phyloP scores from a whole-genome alignment of 495 filamentous ascomycete species.

The Trichoderma virens region DNA sequence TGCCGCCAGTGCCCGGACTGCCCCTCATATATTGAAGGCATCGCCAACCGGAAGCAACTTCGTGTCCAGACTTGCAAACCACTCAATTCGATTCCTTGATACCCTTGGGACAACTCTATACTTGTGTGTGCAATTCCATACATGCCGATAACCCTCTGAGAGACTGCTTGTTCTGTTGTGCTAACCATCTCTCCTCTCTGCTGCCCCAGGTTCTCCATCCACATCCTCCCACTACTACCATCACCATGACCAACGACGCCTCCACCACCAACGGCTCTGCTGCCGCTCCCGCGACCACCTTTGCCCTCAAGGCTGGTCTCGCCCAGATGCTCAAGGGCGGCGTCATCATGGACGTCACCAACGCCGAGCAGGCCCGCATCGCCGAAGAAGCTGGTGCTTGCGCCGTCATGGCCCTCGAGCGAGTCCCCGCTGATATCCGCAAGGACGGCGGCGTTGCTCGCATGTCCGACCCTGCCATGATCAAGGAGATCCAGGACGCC shows the following conservation, averaged over 20 bases:
- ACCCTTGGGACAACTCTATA: background rate
- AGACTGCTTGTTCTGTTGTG: background rate
- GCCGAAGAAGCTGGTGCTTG: slow-evolving; percentile 94
- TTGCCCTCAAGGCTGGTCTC: slow-evolving; percentile 84
- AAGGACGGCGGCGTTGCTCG: slow-evolving; percentile 86
- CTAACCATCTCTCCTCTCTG: background rate
- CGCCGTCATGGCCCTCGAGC: slow-evolving; percentile 97
- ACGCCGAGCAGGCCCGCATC: slow-evolving; percentile 89
- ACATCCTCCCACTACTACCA: background rate
- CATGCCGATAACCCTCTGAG: background rate
- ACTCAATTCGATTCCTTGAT: background rate
- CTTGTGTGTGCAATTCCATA: background rate
- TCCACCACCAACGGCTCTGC: slow-evolving; percentile 17
- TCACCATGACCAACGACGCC: slow-evolving; percentile 12
- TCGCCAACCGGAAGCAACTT: background rate
- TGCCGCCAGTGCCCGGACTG: background rate
- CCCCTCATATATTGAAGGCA: slow-evolving; percentile 2
- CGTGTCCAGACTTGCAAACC: background rate
- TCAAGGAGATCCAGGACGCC: slow-evolving; percentile 89
- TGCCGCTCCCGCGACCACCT: slow-evolving; percentile 26
- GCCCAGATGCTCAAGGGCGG: slow-evolving; percentile 98
- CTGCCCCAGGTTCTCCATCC: background rate
- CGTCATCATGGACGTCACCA: slow-evolving; percentile 98
- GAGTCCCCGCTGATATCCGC: slow-evolving; percentile 95
- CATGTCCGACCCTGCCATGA: slow-evolving; percentile 95